phyloP scores from a whole-genome alignment of 2,329 filamentous ascomycete species.

The Aspergillus aculeatus region DNA sequence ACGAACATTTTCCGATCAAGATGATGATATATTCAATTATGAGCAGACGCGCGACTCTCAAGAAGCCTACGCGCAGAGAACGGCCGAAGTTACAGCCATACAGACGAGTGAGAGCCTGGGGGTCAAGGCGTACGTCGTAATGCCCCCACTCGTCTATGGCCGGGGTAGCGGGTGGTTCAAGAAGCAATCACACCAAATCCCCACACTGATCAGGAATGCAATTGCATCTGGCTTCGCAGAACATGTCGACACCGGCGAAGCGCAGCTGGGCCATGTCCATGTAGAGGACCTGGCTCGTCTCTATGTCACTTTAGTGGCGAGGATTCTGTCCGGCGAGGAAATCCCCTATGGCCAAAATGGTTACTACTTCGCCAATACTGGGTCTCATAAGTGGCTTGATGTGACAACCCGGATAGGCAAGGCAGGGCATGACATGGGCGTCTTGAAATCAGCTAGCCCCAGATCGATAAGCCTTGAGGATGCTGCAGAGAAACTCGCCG shows the following conservation, averaged over 20 bases:
- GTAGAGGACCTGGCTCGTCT: constrained; percentile 45
- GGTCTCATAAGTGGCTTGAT: constrained; percentile 39
- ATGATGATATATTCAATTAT: constrained; percentile 45
- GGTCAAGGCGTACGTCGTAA: constrained; percentile 49
- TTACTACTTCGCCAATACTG: constrained; percentile 45
- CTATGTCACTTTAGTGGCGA: constrained; percentile 41
- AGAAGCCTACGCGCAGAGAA: constrained; percentile 45
- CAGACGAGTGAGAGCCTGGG: constrained; percentile 39
- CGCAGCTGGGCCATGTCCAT: constrained; percentile 47
- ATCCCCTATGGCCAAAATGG: constrained; percentile 20
- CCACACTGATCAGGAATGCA: constrained; percentile 32
- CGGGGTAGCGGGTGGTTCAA: constrained; percentile 28
- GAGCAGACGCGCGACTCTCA: constrained; percentile 38
- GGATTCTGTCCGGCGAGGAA: constrained; percentile 26
- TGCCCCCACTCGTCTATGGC: constrained; percentile 51
- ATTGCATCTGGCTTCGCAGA: constrained; percentile 32
- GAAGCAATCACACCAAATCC: constrained; percentile 44
- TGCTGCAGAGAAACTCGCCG: not conserved
- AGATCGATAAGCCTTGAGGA: not conserved
- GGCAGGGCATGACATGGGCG: constrained; percentile 1
- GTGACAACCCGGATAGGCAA: constrained; percentile 4
- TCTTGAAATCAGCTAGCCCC: not conserved
- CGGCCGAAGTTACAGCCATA: constrained; percentile 46
- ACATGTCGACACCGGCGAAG: constrained; percentile 39
- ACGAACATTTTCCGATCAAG: constrained; percentile 44